Evolutionary conservation across 2,329 filamentous ascomycete species (phyloP).

Genomic region (Thermomyces lanuginosus): DNA sequence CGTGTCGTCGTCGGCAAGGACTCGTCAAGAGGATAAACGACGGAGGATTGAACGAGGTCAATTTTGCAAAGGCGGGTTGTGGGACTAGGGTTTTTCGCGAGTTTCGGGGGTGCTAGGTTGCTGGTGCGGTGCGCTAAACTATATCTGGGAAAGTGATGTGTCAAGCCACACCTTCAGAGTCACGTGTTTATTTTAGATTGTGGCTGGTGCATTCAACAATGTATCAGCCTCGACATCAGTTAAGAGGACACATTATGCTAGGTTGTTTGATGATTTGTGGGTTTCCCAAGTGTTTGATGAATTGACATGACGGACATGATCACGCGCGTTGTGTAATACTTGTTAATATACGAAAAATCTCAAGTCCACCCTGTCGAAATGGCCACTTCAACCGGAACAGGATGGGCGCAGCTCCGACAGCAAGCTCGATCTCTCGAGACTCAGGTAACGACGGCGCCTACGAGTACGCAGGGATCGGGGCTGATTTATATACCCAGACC

Average conservation of each 20-base stretch:
- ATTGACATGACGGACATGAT: conserved; percentile 12
- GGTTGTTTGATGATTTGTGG: no score
- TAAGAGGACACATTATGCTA: no score
- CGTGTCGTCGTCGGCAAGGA: conserved; percentile 29
- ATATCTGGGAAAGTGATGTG: not conserved
- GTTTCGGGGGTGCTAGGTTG: conserved; percentile 5
- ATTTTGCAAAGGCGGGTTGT: conserved; percentile 25
- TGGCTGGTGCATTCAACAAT: conserved; percentile 3
- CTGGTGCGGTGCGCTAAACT: conserved; percentile 16
- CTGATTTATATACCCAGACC: conserved; percentile 44
- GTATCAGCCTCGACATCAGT: not conserved
- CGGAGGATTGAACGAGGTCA: conserved; percentile 26
- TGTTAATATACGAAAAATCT: no score
- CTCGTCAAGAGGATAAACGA: conserved; percentile 31
- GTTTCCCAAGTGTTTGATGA: no score
- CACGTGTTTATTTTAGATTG: not conserved
- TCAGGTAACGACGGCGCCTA: conserved; percentile 65
- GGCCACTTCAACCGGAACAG: conserved; percentile 41
- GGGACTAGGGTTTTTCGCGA: conserved; percentile 30
- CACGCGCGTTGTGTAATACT: no score
- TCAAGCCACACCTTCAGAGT: conserved; percentile 6
- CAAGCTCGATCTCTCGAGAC: conserved; percentile 78
- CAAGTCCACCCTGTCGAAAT: conserved; percentile 24
- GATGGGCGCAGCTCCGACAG: conserved; percentile 89
- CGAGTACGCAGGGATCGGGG: not conserved